A percentile compares a stretch with the other conserved stretches of the same genome.
Evolutionary conservation across 2,329 filamentous ascomycete genomes (phyloP).

Genomic region (Epichloe sp.): DNA sequence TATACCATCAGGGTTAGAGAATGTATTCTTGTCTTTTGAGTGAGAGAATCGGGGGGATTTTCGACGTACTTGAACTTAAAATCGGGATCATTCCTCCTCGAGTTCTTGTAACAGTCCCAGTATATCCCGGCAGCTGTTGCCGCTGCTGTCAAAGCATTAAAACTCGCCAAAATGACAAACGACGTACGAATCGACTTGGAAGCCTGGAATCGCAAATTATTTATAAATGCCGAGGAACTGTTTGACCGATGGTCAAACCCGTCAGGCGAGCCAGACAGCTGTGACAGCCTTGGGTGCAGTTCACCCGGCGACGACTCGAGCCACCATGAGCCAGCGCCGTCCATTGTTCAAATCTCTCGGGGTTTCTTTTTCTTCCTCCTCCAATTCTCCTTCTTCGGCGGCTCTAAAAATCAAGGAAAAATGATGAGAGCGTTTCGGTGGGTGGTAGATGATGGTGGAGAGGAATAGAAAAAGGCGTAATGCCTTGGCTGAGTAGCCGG

Average conservation of each 20-base stretch:
- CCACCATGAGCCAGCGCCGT: conserved; percentile 2
- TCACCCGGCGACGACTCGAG: conserved; percentile 6
- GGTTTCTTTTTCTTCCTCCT: neutral
- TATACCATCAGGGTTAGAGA: conserved; percentile 8
- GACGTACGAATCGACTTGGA: conserved; percentile 47
- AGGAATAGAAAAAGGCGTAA: neutral
- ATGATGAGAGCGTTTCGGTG: neutral
- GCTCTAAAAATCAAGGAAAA: neutral
- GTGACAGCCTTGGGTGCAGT: conserved; percentile 5
- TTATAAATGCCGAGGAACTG: conserved; percentile 32
- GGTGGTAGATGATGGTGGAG: neutral
- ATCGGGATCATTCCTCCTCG: conserved; percentile 26
- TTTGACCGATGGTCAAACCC: conserved; percentile 25
- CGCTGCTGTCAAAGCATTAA: conserved; percentile 47
- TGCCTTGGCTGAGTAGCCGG: conserved; percentile 2
- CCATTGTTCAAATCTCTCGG: neutral
- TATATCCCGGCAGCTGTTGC: conserved; percentile 43
- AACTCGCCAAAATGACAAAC: conserved; percentile 45
- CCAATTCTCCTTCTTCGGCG: neutral
- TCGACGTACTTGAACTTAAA: conserved; percentile 28
- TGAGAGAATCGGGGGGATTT: neutral
- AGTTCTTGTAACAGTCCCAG: conserved; percentile 38
- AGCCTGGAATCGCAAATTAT: conserved; percentile 37
- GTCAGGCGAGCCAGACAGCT: neutral
- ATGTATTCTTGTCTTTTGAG: neutral